Base-by-base conservation (phyloP, 768 basidiomycete genomes). In the Tephrocybe rancida region DNA sequence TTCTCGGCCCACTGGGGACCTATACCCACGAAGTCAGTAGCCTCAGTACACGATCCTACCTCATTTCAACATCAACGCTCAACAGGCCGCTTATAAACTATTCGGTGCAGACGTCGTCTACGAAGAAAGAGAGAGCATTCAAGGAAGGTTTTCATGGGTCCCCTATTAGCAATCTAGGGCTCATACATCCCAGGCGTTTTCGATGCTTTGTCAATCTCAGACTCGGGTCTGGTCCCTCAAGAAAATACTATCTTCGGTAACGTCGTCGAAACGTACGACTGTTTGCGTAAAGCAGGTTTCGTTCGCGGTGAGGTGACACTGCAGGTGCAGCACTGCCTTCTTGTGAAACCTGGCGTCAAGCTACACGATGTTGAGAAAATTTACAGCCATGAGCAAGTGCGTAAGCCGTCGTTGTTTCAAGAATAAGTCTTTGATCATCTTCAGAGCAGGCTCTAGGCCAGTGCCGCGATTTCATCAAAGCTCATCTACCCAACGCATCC, bases 371-470 rank as follows among this genome's bases (percentile, higher is more conserved):
- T 92, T 24, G 73, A 76, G 52, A 73, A 67, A 50, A 75, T 93
- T 14, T 62, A 90, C 60, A 92, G 90, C 69, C 90, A 93, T 56
- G 90, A 92, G 64, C 90, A 92, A 74, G 90, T 90, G 50, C 45
- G 62, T 49, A 2, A 44, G 27, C n/a, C 52, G 44, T 41, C 41
- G 6, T 19, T 24, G 9, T 34, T 27, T 9, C 44, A 58, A 34
- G 45, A 46, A 46, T 50, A 10, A 30, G 37, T 21, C 39, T 22
- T 35, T 55, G 38, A 22, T 29, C 7, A 29, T 11, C 56, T 49
- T 24, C 11, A 27, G n/a, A 46, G 2, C 56, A 92, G 90, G 90
- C 90, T 13, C 68, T 92, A 22, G 90, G 90, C 14, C 90, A 93
- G 68, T 93, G 90, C 66, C 75, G 73, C n/a, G 70, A 64, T 16